Evolutionary conservation across 2,329 filamentous ascomycete genomes (phyloP), one percentile per base, ranked within the genome.

Genomic region (Akanthomyces muscarius): DNA sequence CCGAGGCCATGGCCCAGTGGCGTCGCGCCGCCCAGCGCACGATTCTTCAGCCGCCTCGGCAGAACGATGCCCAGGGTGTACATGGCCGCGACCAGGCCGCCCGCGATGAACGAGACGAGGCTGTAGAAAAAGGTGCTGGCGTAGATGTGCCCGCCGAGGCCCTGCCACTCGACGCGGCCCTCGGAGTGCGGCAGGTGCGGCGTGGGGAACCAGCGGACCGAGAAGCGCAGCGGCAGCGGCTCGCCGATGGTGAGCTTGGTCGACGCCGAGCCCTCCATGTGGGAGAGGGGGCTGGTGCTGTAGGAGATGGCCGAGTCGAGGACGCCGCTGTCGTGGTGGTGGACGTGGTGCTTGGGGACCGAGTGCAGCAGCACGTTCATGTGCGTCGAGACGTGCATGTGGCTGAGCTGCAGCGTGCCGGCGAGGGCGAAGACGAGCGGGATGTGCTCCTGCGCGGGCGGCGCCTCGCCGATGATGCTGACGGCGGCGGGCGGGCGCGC

Each of bases 241-340:
- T 98, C 93, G 14, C 94, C 93, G 67, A 97, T 96, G 38, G 97
- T 86, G 54, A 97, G 84, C 69, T 88, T 88, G 81, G 78, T 82
- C 52, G 77, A 80, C 70, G 80, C 70, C 65, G 80, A 78, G 14
- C 81, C 81, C 13, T 79, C 77, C 71, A 84, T 81, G 68, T 87
- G 83, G 66, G 85, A 84, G 42, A 90, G 81, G 23, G 90, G 86
- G 18, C 89, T 90, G 2, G 93, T 89, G 67, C 87, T 91, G 77
- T 99, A 98, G 6, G 93, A 94, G 4, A 91, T 88, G 25, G 88
- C 93, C 18, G 91, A 93, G 71, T 97, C 91, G 48, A 97, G 84
- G 21, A 93, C 92, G 36, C 93, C 93, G 23, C 86, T 88, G 76
- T 83, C 86, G 77, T 81, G 88, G 68, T 78, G 87, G 50, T 83